Evolutionary conservation across 1,139 yeast genomes (phyloP).

Genomic region (Nematodospora anomalae): DNA sequence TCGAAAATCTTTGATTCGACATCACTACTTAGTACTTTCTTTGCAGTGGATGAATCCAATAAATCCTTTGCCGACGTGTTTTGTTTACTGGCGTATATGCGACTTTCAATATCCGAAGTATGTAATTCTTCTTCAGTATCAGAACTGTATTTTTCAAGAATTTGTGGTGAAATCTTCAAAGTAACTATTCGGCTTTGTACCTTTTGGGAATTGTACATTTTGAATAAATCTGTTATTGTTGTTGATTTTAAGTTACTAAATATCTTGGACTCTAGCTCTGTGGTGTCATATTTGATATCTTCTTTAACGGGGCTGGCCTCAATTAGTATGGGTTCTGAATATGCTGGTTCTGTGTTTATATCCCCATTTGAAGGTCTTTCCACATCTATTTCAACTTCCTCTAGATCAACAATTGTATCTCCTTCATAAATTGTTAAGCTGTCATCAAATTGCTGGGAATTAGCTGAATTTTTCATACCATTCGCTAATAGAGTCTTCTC

Average conservation of each 20-base stretch:
- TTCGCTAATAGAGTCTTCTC: constrained; percentile 2
- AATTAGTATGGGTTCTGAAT: neutral
- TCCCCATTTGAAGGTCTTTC: no score
- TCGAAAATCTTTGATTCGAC: constrained; percentile 8
- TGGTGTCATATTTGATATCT: neutral
- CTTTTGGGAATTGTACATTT: constrained; percentile 10
- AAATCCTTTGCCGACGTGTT: neutral
- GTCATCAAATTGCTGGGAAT: neutral
- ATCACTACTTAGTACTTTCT: neutral
- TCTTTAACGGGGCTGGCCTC: neutral
- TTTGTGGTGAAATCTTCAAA: constrained; percentile 7
- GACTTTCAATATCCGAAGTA: constrained; percentile 4
- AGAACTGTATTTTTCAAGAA: constrained; percentile 2
- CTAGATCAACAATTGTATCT: neutral
- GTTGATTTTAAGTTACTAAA: constrained; percentile 20
- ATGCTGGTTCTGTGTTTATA: neutral
- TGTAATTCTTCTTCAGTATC: neutral
- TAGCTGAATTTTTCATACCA: no score
- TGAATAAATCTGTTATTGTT: constrained; percentile 24
- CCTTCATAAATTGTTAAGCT: neutral
- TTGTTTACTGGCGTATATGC: constrained; percentile 1
- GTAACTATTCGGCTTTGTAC: constrained; percentile 3
- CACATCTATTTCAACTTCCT: neutral
- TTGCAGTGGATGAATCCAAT: neutral
- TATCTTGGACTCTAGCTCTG: constrained; percentile 10